These are phyloP conservation scores for Syzygium aqueum DNA, from an alignment of 345 rosid species.

Conservation along the genomic window DNA sequence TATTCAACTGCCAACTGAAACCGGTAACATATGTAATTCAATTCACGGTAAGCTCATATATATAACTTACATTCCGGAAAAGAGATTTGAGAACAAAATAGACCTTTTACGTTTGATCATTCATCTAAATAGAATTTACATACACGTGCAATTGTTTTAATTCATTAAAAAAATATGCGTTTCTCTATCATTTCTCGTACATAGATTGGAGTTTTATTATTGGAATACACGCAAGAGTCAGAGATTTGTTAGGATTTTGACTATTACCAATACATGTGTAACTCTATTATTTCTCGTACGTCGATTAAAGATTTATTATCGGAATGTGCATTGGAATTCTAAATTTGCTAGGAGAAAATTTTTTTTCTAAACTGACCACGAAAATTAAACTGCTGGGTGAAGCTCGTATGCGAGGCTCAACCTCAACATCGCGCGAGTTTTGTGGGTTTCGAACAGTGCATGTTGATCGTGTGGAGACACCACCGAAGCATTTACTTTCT, in stretches of 20 bases:
- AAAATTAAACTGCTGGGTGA: not conserved
- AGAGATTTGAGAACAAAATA: too few relatives aligned
- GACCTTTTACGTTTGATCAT: too few relatives aligned
- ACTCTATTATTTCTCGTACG: not conserved
- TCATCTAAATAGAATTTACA: too few relatives aligned
- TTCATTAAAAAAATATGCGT: not conserved
- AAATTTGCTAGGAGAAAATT: too few relatives aligned
- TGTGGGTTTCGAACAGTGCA: not conserved
- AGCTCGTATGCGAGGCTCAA: not conserved
- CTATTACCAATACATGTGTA: too few relatives aligned
- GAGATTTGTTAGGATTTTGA: not conserved
- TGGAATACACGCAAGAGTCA: not conserved
- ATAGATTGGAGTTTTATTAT: not conserved
- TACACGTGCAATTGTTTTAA: too few relatives aligned
- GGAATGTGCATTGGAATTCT: too few relatives aligned
- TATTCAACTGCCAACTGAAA: too few relatives aligned
- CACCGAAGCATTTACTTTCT: not conserved
- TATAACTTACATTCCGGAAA: too few relatives aligned
- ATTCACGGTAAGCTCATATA: too few relatives aligned
- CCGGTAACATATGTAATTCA: too few relatives aligned
- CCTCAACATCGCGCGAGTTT: not conserved
- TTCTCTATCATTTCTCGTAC: not conserved
- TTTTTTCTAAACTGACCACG: accelerated
- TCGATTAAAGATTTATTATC: too few relatives aligned
- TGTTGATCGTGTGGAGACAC: not conserved